Conservation (phyloP, 305 asterid species). For the Nicotiana rustica region DNA sequence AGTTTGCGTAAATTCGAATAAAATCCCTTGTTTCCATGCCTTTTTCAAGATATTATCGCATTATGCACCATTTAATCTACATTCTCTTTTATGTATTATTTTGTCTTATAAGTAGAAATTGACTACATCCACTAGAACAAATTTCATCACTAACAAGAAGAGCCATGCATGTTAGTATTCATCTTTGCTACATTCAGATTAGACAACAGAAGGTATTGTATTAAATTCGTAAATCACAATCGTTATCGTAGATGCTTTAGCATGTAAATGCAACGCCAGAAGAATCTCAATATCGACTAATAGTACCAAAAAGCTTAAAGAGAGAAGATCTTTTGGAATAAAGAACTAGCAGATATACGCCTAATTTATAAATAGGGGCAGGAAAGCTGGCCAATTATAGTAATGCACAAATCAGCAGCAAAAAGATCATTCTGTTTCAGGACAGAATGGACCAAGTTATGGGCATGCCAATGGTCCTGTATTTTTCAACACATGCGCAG, state of each 20-base stretch:
- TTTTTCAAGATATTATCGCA: not conserved
- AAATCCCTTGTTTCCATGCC: not conserved
- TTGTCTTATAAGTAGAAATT: not conserved
- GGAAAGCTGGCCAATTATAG: not conserved
- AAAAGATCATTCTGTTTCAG: not conserved
- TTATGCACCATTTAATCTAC: not conserved
- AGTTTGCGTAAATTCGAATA: not conserved
- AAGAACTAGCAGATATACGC: not conserved
- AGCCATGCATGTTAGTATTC: not conserved
- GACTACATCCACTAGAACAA: not conserved
- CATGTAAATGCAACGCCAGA: not conserved
- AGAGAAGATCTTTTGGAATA: not conserved
- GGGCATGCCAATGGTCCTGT: not conserved
- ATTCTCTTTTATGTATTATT: not conserved
- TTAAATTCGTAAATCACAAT: not conserved
- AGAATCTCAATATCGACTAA: not conserved
- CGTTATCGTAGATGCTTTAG: not conserved
- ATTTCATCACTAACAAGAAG: not conserved
- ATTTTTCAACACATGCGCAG: not conserved
- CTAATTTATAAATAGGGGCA: not conserved
- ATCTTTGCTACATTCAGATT: slow-evolving; percentile 6
- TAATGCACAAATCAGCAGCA: not conserved
- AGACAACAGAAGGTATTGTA: not conserved
- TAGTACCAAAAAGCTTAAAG: slow-evolving; percentile 20
- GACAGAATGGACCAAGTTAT: slow-evolving; percentile 26